Evolutionary conservation across 148 eudicot genomes (phyloP).

Genomic region (Spergularia bocconei): DNA sequence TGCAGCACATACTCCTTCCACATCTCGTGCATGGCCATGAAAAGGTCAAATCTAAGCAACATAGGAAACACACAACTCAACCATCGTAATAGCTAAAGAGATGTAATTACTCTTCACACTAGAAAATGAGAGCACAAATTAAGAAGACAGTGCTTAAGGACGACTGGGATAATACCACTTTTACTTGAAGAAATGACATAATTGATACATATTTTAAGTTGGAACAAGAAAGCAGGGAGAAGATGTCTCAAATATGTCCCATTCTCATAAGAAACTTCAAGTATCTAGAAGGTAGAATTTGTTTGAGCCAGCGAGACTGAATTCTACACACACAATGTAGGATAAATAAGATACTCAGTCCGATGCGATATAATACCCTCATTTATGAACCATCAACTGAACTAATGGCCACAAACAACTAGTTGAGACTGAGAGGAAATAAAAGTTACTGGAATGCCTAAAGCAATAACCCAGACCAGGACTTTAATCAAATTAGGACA

Average conservation of each 20-base stretch:
- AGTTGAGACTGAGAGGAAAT: no score
- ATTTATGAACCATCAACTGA: not conserved
- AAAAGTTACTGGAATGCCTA: no score
- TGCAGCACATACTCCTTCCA: slow-evolving; percentile 63
- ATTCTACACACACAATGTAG: not conserved
- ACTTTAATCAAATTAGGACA: no score
- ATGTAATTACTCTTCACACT: not conserved
- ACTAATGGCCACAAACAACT: no score
- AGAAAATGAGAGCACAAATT: not conserved
- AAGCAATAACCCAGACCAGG: no score
- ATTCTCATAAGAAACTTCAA: not conserved
- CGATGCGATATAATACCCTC: not conserved
- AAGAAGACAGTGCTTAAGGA: not conserved
- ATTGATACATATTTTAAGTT: not conserved
- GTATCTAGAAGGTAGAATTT: not conserved
- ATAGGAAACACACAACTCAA: not conserved
- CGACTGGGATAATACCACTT: not conserved
- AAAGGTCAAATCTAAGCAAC: slow-evolving; percentile 51
- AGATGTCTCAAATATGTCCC: not conserved
- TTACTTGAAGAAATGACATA: not conserved
- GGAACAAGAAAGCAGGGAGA: not conserved
- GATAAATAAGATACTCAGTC: not conserved
- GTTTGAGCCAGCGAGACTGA: not conserved
- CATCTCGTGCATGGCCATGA: slow-evolving; percentile 71
- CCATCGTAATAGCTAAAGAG: not conserved